phyloP scores from a whole-genome alignment of 2,329 filamentous ascomycete species.

The Monosporascus sp. region DNA sequence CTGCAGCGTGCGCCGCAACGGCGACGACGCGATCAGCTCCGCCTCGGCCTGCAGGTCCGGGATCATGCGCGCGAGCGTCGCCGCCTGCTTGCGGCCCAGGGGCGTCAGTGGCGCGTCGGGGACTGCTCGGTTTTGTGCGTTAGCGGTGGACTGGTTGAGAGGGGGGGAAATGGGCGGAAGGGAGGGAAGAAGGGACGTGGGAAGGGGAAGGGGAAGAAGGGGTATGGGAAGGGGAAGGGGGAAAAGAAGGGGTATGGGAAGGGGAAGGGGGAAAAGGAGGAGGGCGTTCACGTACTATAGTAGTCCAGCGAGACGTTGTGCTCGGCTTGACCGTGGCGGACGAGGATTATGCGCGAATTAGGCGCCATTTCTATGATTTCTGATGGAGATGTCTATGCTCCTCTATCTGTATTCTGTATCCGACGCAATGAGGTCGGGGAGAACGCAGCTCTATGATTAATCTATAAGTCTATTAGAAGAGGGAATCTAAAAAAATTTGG shows the following conservation, averaged over 20 bases:
- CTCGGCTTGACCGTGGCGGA: constrained; percentile 22
- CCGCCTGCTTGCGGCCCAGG: constrained; percentile 19
- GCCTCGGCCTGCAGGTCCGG: constrained; percentile 14
- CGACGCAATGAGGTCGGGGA: too few relatives aligned
- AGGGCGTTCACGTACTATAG: constrained; percentile 13
- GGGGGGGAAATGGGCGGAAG: too few relatives aligned
- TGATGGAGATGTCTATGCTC: too few relatives aligned
- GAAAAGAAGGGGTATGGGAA: neutral
- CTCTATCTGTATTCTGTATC: too few relatives aligned
- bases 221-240: too few relatives aligned
- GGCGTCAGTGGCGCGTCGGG: constrained; percentile 20
- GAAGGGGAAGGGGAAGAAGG: too few relatives aligned
- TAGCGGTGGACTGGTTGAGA: neutral
- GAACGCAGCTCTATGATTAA: too few relatives aligned
- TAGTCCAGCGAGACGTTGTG: constrained; percentile 22
- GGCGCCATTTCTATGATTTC: constrained; percentile 14
- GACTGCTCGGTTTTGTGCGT: constrained; percentile 6
- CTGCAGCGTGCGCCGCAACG: constrained; percentile 26
- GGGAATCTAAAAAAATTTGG: too few relatives aligned
- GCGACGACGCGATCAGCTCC: constrained; percentile 24
- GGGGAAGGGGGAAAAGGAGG: neutral
- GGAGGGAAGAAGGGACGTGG: too few relatives aligned
- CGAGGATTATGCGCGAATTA: constrained; percentile 20
- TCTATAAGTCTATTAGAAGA: too few relatives aligned
- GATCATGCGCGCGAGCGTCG: constrained; percentile 13